Conservation (phyloP, 345 rosid genomes). For the Chamaenerion angustifolium region DNA sequence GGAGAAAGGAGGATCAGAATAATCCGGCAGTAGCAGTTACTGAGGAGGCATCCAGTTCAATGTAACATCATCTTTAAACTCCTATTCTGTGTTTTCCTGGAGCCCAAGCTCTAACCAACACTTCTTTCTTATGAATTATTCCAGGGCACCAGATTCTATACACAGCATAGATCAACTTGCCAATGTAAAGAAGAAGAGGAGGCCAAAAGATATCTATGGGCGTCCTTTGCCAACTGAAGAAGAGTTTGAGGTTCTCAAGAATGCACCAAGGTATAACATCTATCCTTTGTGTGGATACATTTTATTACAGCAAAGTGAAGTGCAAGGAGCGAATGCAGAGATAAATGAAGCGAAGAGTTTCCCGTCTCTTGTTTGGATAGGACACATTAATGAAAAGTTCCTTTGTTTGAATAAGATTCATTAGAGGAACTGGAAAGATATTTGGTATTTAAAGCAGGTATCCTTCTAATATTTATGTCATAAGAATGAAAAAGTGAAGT, state of each 20-base stretch:
- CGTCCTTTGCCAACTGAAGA: constrained; percentile 89
- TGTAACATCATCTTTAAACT: constrained; percentile 13
- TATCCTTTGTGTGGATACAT: neutral
- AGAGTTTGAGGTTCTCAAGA: constrained; percentile 70
- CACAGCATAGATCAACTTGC: constrained; percentile 8
- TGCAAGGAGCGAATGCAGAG: neutral
- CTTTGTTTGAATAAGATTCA: neutral
- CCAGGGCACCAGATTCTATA: constrained; percentile 9
- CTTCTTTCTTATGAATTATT: constrained; percentile 21
- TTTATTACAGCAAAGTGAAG: neutral
- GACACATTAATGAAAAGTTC: too few relatives aligned
- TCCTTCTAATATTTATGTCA: too few relatives aligned
- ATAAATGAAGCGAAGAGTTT: too few relatives aligned
- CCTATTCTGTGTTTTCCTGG: neutral
- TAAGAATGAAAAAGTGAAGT: too few relatives aligned
- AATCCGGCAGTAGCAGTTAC: constrained; percentile 10
- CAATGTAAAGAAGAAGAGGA: constrained; percentile 57
- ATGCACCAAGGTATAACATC: constrained; percentile 61
- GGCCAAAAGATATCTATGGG: constrained; percentile 94
- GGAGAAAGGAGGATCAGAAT: constrained; percentile 22
- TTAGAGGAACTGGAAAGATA: neutral
- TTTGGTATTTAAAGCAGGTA: too few relatives aligned
- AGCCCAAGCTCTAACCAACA: neutral
- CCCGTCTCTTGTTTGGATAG: too few relatives aligned
- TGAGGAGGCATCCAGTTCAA: constrained; percentile 21